Base-by-base conservation (phyloP, 305 asterid species). In the Caryopteris hybrid region DNA sequence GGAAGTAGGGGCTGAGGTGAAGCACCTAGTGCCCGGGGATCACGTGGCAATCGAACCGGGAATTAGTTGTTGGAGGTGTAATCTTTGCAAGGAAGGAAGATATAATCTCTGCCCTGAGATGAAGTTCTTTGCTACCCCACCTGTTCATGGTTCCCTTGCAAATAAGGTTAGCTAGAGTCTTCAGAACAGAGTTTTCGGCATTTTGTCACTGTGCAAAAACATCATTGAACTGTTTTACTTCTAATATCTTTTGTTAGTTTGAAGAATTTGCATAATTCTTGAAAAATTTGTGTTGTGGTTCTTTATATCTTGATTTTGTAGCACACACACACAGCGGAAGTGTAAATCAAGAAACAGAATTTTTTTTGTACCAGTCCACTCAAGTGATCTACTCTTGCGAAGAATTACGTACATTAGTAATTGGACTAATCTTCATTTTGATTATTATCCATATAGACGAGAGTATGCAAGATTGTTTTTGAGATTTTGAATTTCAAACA, bases 51-150 rank as follows among this genome's bases (percentile, higher is more conserved):
- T 88, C 12, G 97, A 92, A 48, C 97, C 98, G 0, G 97, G 98
- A 43, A 86, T 90, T 41, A 86, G 95, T 66, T 92, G 98, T 25
- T 90, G 91, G 95, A 64, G 88, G 34, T 92, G 97, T 66, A 76
- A 83, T 68, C 86, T 79, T 60, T 92, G 97, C 79, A 90, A 77
- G 77, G 90, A 84, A 36, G 98, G 98, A 31, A 81, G 96, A 36
- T 90, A 92, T 57, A 92, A 92, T 78, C 80, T 92, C 25, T 92
- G 97, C 73, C 89, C 93, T 1, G 95, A 88, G 13, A 86, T 90
- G 91, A 88, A 88, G 82, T 89, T 88, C 71, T 90, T 92, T 2
- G 98, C 96, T 13, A 85, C 95, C 74, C 97, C 98, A 13, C 98
- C 98, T 0, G 80, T 83, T 65, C 96, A 92, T 70, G 98, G 96